Evolutionary conservation across 2,329 filamentous ascomycete species (phyloP).

Genomic region (Microdochium paspali): DNA sequence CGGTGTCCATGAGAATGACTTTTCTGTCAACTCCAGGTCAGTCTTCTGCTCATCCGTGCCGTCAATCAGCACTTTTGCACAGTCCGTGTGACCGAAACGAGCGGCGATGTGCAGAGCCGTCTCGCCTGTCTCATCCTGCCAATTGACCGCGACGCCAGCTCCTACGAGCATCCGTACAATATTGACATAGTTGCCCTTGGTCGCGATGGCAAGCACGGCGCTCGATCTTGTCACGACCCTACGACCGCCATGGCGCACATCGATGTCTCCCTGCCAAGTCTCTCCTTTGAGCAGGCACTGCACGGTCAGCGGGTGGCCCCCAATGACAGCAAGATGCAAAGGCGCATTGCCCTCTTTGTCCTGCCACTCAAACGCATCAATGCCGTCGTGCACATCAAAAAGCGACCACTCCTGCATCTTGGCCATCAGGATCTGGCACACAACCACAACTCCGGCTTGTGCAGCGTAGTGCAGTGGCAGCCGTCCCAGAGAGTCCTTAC

Average conservation of each 20-base stretch:
- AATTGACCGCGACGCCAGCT: conserved; percentile 87
- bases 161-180: conserved; percentile 86
- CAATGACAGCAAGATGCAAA: conserved; percentile 84
- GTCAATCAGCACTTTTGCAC: conserved; percentile 65
- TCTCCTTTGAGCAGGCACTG: conserved; percentile 72
- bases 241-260: conserved; percentile 54
- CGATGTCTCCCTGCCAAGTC: conserved; percentile 58
- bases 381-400: conserved; percentile 75
- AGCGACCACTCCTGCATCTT: conserved; percentile 85
- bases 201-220: conserved; percentile 78
- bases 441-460: conserved; percentile 87
- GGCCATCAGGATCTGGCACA: conserved; percentile 79
- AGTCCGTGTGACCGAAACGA: conserved; percentile 75
- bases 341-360: conserved; percentile 87
- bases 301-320: conserved; percentile 81
- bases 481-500: conserved; percentile 70
- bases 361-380: conserved; percentile 84
- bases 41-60: conserved; percentile 63
- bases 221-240: conserved; percentile 73
- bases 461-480: conserved; percentile 88
- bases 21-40: conserved; percentile 69
- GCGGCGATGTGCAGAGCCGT: conserved; percentile 88
- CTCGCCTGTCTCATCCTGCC: conserved; percentile 82
- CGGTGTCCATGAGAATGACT: conserved; percentile 89
- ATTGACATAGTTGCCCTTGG: conserved; percentile 73